phyloP scores from a whole-genome alignment of 164 flowering plant species.

The Tetrastigma voinierianum region DNA sequence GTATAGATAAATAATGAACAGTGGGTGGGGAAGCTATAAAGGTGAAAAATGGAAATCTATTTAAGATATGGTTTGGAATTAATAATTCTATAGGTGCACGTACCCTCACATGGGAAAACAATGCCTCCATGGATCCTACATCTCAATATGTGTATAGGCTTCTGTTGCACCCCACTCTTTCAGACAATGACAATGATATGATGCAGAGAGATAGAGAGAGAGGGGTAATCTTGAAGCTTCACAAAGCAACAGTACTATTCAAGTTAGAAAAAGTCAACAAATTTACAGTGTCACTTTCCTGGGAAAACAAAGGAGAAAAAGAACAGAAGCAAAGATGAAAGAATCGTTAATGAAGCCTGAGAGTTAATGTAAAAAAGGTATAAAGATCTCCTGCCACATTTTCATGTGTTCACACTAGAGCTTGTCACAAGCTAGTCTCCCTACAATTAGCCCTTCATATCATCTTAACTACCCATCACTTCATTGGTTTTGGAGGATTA shows the following conservation, averaged over 20 bases:
- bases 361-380: no score
- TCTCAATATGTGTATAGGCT: background rate
- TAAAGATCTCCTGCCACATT: no score
- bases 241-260: background rate
- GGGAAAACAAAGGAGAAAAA: no score
- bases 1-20: background rate
- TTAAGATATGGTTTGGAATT: conserved; percentile 4
- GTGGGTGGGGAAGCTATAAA: background rate
- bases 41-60: conserved; percentile 12
- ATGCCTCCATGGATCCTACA: conserved; percentile 10
- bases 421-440: no score
- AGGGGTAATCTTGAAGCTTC: no score
- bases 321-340: no score
- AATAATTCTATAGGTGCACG: conserved; percentile 9
- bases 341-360: no score
- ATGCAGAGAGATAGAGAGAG: conserved; percentile 6
- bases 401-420: no score
- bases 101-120: conserved; percentile 23
- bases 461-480: no score
- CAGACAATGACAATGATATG: conserved; percentile 2
- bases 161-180: conserved; percentile 2
- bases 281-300: conserved; percentile 10
- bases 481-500: no score
- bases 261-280: conserved; percentile 10
- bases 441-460: no score